Conservation (phyloP, 176 grass and related monocot species). For the Neostapfia colusana region DNA sequence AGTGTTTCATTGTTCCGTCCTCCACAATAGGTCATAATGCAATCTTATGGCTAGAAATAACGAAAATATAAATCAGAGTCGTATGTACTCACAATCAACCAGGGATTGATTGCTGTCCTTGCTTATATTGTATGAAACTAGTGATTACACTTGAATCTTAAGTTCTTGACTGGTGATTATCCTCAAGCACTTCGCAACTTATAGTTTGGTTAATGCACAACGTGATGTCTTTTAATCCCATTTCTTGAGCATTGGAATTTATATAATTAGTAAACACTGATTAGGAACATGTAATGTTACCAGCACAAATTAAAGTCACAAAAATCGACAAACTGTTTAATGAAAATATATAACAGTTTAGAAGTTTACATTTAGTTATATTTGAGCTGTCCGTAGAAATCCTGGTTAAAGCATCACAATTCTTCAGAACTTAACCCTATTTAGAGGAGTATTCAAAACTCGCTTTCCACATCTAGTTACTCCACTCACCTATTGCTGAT, state of each 20-base stretch:
- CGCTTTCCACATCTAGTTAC: neutral
- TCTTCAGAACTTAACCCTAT: neutral
- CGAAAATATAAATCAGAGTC: too few species aligned
- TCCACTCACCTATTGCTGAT: neutral
- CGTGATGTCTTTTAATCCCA: neutral
- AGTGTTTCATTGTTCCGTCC: neutral
- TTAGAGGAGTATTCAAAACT: neutral
- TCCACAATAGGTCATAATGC: neutral
- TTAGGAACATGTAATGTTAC: neutral
- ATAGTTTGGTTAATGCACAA: too few species aligned
- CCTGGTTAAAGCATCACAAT: neutral
- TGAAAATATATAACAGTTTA: neutral
- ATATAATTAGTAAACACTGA: neutral
- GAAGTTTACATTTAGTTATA: neutral
- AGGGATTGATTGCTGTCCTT: too few species aligned
- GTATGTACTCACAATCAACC: too few species aligned
- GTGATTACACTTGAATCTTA: too few species aligned
- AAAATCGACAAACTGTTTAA: neutral
- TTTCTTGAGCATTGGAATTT: neutral
- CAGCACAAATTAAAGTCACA: neutral
- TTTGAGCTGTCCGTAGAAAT: neutral
- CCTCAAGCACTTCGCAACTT: too few species aligned
- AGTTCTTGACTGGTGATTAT: too few species aligned
- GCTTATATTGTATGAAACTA: too few species aligned
- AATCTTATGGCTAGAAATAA: neutral